These are phyloP conservation scores for Lathyrus aphaca DNA, from an alignment of 306 rosid species.

Conservation along the genomic window DNA sequence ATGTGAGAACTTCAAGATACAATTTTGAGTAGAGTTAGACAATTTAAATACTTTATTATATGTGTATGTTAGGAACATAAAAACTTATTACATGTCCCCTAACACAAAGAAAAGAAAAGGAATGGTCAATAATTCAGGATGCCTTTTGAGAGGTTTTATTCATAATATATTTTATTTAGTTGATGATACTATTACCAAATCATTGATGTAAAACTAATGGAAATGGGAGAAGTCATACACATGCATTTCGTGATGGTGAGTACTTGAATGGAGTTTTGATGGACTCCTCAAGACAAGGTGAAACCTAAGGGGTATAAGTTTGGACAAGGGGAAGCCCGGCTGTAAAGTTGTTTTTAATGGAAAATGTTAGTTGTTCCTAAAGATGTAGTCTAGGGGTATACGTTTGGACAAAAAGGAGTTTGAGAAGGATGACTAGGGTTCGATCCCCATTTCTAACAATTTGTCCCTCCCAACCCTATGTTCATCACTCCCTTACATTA, in stretches of 20 bases:
- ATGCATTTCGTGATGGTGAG: not conserved
- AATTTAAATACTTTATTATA: slow-evolving; percentile 14
- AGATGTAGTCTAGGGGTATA: too few relatives aligned
- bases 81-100: not conserved
- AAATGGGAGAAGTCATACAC: not conserved
- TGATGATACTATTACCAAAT: too few relatives aligned
- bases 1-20: not conserved
- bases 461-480: too few relatives aligned
- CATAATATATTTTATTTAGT: too few relatives aligned
- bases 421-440: too few relatives aligned
- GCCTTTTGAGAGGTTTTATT: too few relatives aligned
- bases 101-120: not conserved
- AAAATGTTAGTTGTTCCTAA: too few relatives aligned
- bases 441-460: too few relatives aligned
- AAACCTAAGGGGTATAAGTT: not conserved
- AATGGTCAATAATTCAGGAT: slow-evolving; percentile 1
- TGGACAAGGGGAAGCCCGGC: not conserved
- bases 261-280: slow-evolving; percentile 11
- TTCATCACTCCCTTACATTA: not conserved
- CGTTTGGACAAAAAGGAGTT: too few relatives aligned
- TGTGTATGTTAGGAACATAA: not conserved
- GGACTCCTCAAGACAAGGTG: slow-evolving; percentile 22
- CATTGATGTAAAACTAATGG: too few relatives aligned
- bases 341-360: too few relatives aligned
- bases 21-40: too few relatives aligned